Base-by-base conservation (phyloP, 2,329 filamentous ascomycete genomes). In the Ceratocystis harringtonii region DNA sequence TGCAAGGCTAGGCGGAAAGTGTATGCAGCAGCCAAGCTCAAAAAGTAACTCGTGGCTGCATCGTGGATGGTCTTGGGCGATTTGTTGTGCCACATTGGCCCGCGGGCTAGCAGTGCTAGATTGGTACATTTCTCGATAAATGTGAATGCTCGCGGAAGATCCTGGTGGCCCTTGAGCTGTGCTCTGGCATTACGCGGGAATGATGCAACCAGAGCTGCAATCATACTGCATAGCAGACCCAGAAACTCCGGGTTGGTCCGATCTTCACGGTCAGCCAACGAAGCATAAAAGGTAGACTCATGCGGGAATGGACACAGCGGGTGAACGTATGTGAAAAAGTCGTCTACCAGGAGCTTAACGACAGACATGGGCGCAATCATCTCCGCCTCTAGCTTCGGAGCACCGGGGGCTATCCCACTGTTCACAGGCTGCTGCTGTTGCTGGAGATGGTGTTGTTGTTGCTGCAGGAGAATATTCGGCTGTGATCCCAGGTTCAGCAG, bases 291-390 rank as follows among this genome's bases (percentile, higher is more conserved):
- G 3, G 86, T 88, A 0, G 87, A 87, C 72, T 91, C 87, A 73
- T 92, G 88, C 0, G 88, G 88, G 66, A 92, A 91, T 0, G 88
- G 88, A 66, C 83, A 83, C 7, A 92, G 79, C 1, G 88, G 88
- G 70, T 91, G 87, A 64, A 91, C 86, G 72, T 90, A 90, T 19
- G 86, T 90, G 75, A 91, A 92, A 79, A 89, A 92, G 75, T 92
- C 88, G 72, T 91, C 86, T 66, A 92, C 82, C 17, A 91, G 78
- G 1, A 86, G 79, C 70, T 87, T 81, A 63, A 92, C 76, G 10
- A 86, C 83, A 6, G 83, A 81, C 73, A 86, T 79, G 0, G 88
- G 85, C 50, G 86, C 88, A 68, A 92, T 90, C 1, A 82, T 78
- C 71, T 92, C 88, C 61, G 85, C 82, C 67, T 83, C 81, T 15